phyloP scores from a whole-genome alignment of 2,329 filamentous ascomycete genomes.

The Fusarium pseudograminearum region DNA sequence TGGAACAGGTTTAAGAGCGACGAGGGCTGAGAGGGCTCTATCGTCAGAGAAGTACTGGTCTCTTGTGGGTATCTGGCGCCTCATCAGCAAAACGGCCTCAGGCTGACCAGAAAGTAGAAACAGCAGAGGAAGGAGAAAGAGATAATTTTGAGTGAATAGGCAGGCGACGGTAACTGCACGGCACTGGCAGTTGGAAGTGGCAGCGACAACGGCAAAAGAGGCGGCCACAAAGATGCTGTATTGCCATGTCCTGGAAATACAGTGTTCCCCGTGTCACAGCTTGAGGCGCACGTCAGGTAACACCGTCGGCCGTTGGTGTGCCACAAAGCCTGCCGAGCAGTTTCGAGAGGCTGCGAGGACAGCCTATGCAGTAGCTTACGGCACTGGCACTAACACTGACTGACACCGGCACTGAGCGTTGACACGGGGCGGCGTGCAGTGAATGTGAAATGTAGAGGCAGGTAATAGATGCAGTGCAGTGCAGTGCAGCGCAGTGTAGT shows the following conservation, averaged over 20 bases:
- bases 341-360: conserved; percentile 46
- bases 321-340: conserved; percentile 44
- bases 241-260: conserved; percentile 49
- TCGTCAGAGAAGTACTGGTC: conserved; percentile 63
- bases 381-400: conserved; percentile 35
- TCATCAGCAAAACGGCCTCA: conserved; percentile 46
- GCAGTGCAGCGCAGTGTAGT: conserved; percentile 25
- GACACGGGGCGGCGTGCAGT: conserved; percentile 29
- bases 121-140: conserved; percentile 22
- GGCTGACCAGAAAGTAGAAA: conserved; percentile 34
- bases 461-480: conserved; percentile 29
- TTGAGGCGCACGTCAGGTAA: conserved; percentile 44
- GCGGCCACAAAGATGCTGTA: conserved; percentile 49
- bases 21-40: conserved; percentile 66
- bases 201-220: conserved; percentile 43
- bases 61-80: conserved; percentile 67
- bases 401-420: conserved; percentile 17
- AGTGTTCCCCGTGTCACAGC: conserved; percentile 48
- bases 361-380: conserved; percentile 42
- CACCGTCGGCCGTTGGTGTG: conserved; percentile 46
- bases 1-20: conserved; percentile 66
- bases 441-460: conserved; percentile 15
- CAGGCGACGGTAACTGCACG: conserved; percentile 32
- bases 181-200: conserved; percentile 41
- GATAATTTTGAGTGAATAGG: conserved; percentile 28